Conservation (phyloP, 768 basidiomycete genomes). For the Pleurotus eryngii region DNA sequence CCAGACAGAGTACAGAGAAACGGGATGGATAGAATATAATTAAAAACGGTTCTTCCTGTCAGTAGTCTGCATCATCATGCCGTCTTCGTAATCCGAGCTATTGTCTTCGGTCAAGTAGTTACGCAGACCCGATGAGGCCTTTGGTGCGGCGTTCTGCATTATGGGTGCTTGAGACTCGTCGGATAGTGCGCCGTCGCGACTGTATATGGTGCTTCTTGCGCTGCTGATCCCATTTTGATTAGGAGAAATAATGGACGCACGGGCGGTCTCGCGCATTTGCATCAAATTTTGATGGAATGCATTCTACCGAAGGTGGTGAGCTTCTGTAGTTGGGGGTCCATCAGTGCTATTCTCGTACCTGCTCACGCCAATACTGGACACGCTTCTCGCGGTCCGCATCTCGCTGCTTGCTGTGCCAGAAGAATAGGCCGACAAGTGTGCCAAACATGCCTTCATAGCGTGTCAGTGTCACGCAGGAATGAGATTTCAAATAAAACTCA, state of each 20-base stretch:
- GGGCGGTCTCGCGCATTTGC: conserved; percentile 75
- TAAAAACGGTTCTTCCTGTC: conserved; percentile 19
- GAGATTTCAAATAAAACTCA: conserved; percentile 27
- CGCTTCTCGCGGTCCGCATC: conserved; percentile 79
- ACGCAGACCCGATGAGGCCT: conserved; percentile 50
- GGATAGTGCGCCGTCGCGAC: conserved; percentile 40
- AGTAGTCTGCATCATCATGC: conserved; percentile 37
- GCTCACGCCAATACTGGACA: conserved; percentile 87
- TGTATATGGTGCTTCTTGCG: conserved; percentile 47
- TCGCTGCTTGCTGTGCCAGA: conserved; percentile 69
- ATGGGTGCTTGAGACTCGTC: conserved; percentile 59
- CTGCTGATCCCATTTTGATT: conserved; percentile 42
- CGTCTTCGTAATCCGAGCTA: conserved; percentile 42
- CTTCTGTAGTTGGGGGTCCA: neutral
- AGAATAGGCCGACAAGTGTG: conserved; percentile 64
- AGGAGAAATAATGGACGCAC: conserved; percentile 59
- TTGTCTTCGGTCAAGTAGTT: conserved; percentile 49
- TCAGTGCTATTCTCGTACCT: conserved; percentile 38
- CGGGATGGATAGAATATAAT: neutral
- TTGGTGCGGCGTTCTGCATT: conserved; percentile 39
- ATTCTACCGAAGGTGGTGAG: conserved; percentile 38
- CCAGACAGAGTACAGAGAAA: conserved; percentile 3
- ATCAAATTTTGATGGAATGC: conserved; percentile 78
- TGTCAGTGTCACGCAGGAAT: too few relatives aligned
- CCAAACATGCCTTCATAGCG: conserved; percentile 62